Evolutionary conservation across 768 basidiomycete species (phyloP).

Genomic region (Lactarius psammicola): DNA sequence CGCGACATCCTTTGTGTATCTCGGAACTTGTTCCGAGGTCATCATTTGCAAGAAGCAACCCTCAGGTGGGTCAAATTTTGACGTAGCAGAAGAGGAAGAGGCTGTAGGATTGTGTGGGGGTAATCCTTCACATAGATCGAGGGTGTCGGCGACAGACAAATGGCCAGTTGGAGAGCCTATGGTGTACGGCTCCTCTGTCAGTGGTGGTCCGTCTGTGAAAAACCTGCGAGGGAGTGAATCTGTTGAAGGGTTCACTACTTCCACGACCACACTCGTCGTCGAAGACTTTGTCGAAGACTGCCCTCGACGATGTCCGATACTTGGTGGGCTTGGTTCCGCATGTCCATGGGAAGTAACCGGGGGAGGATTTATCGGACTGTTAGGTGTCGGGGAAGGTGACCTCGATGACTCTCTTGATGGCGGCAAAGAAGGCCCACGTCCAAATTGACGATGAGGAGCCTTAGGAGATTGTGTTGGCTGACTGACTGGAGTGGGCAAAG

Average conservation of each 20-base stretch:
- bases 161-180: background rate
- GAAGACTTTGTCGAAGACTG: too few species aligned
- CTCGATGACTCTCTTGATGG: background rate
- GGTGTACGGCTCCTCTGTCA: conserved; percentile 3
- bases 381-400: background rate
- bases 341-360: background rate
- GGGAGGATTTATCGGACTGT: background rate
- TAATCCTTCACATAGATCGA: background rate
- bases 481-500: background rate
- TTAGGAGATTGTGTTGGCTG: background rate
- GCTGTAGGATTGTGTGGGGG: background rate
- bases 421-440: background rate
- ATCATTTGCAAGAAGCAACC: conserved; percentile 4
- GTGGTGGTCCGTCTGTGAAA: background rate
- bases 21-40: conserved; percentile 19
- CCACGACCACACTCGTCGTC: background rate
- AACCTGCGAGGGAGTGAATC: background rate
- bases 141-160: background rate
- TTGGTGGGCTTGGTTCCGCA: background rate
- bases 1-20: conserved; percentile 10
- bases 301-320: background rate
- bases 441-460: conserved; percentile 1
- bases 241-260: conserved; percentile 11
- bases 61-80: background rate
- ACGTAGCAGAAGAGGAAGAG: background rate